Evolutionary conservation across 31 red algal genomes (phyloP).

Genomic region (Asparagopsis taxiformis): DNA sequence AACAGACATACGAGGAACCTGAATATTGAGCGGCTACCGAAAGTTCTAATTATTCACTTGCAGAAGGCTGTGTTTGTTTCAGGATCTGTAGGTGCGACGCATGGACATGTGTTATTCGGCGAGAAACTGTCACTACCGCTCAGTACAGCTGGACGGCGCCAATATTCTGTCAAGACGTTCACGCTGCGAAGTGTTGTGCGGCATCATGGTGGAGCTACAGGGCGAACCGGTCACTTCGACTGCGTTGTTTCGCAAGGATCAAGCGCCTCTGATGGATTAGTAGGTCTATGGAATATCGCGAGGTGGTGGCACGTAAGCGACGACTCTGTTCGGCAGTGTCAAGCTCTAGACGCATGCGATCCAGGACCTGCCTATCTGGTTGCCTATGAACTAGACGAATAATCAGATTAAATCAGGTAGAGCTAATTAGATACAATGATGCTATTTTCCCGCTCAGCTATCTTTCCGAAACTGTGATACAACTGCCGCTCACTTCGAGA

Average conservation of each 20-base stretch:
- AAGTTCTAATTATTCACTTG: conserved; percentile 32
- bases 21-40: conserved; percentile 28
- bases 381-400: conserved; percentile 29
- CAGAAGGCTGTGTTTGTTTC: conserved; percentile 37
- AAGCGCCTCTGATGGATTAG: conserved; percentile 11
- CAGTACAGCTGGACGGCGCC: neutral
- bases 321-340: conserved; percentile 14
- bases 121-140: neutral
- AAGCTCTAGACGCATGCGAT: conserved; percentile 13
- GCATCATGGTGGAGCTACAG: conserved; percentile 20
- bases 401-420: too few species aligned
- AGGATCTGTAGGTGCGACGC: conserved; percentile 11
- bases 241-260: conserved; percentile 10
- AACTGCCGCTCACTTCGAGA: neutral
- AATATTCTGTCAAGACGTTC: neutral
- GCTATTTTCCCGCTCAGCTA: conserved; percentile 41
- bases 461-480: conserved; percentile 55
- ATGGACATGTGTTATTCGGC: conserved; percentile 3
- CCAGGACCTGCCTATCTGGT: conserved; percentile 27
- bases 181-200: conserved; percentile 42
- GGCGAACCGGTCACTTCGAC: conserved; percentile 40
- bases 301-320: conserved; percentile 65
- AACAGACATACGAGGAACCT: conserved; percentile 11
- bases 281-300: neutral
- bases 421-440: neutral